A percentile compares a stretch with the other conserved stretches of the same genome.
Conservation (phyloP, 805 yeast genomes). For the Metschnikowia aberdeeniae region DNA sequence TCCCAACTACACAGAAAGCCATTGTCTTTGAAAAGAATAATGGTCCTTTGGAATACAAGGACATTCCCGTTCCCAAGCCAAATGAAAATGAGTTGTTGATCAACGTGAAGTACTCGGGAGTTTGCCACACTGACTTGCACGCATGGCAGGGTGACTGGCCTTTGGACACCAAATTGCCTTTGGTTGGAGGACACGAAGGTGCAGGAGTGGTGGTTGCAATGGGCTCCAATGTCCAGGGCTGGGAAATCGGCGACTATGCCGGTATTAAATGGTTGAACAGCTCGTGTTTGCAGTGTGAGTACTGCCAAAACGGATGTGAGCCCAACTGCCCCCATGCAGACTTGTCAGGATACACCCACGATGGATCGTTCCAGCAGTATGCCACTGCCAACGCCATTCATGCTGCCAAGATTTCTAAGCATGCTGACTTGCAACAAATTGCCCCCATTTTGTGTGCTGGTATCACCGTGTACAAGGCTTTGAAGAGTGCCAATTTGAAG, state of each 20-base stretch:
- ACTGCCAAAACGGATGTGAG: slow-evolving; percentile 42
- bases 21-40: slow-evolving; percentile 40
- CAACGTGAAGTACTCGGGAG: slow-evolving; percentile 44
- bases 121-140: slow-evolving; percentile 45
- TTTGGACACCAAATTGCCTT: slow-evolving; percentile 40
- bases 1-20: slow-evolving; percentile 43
- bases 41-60: slow-evolving; percentile 39
- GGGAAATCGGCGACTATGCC: slow-evolving; percentile 42
- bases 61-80: slow-evolving; percentile 39
- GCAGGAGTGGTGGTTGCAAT: slow-evolving; percentile 45
- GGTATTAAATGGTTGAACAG: slow-evolving; percentile 47
- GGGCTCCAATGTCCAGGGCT: slow-evolving; percentile 39
- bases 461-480: slow-evolving; percentile 65
- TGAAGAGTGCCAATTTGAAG: slow-evolving; percentile 51
- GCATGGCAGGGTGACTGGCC: slow-evolving; percentile 50
- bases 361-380: slow-evolving; percentile 65
- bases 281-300: slow-evolving; percentile 41
- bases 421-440: slow-evolving; percentile 50
- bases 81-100: slow-evolving; percentile 39
- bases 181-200: slow-evolving; percentile 48
- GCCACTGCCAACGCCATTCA: slow-evolving; percentile 64
- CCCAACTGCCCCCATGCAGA: slow-evolving; percentile 61
- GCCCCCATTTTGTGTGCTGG: slow-evolving; percentile 68
- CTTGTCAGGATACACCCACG: slow-evolving; percentile 71
- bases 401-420: slow-evolving; percentile 55